phyloP scores from a whole-genome alignment of 768 basidiomycete genomes.

The Russula lepida region DNA sequence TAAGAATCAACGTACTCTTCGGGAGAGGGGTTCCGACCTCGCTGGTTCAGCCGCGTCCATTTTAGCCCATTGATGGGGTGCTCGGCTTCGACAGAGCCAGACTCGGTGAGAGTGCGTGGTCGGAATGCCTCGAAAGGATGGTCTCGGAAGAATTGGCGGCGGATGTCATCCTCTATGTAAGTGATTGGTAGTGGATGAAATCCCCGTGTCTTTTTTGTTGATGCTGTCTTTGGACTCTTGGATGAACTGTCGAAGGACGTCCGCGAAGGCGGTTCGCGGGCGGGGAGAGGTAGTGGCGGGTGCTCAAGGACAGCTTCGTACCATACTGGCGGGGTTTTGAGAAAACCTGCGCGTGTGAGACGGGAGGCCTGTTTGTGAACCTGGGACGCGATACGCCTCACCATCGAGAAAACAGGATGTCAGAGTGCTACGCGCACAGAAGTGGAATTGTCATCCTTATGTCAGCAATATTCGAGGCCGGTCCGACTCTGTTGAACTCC shows the following conservation, averaged over 20 bases:
- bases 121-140: conserved; percentile 95
- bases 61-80: conserved; percentile 48
- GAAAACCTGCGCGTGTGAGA: conserved; percentile 56
- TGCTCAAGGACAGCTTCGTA: conserved; percentile 76
- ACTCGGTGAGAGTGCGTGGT: conserved; percentile 69
- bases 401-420: conserved; percentile 37
- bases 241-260: conserved; percentile 41
- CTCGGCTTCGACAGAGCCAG: conserved; percentile 43
- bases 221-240: not conserved
- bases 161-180: conserved; percentile 79
- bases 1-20: conserved; percentile 67
- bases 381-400: conserved; percentile 73
- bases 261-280: conserved; percentile 57
- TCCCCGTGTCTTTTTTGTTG: conserved; percentile 3
- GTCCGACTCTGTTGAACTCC: no score
- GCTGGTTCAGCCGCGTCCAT: conserved; percentile 78
- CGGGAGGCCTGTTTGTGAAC: conserved; percentile 85
- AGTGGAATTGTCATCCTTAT: not conserved
- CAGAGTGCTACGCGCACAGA: no score
- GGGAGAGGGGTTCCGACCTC: conserved; percentile 71
- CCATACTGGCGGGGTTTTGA: conserved; percentile 70
- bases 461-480: no score
- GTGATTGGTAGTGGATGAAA: conserved; percentile 46
- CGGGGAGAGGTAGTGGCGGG: conserved; percentile 81
- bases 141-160: conserved; percentile 88